Percentiles rank a stretch among this genome's conserved stretches.
Evolutionary conservation across 345 rosid genomes (phyloP).

Genomic region (Psidium friedrichsthalianum): DNA sequence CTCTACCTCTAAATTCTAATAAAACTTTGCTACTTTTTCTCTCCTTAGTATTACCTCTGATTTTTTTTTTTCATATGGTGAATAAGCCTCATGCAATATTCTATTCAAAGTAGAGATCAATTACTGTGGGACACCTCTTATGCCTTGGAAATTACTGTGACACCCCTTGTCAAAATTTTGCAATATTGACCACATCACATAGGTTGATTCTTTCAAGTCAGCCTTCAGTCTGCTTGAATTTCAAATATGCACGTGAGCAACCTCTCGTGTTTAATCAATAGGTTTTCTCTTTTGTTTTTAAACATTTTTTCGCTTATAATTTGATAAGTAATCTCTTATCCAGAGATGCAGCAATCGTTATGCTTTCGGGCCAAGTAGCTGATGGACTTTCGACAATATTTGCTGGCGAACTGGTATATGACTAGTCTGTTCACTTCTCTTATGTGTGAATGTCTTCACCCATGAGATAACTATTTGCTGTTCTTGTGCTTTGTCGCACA

Average conservation of each 20-base stretch:
- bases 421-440: not conserved
- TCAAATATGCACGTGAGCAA: not conserved
- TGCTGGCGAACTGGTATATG: slow-evolving; percentile 76
- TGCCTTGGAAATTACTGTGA: not conserved
- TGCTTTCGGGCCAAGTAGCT: slow-evolving; percentile 95
- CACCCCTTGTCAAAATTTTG: not conserved
- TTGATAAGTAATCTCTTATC: not conserved
- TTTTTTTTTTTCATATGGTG: not conserved
- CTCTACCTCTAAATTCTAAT: not conserved
- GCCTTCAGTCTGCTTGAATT: not conserved
- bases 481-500: not conserved
- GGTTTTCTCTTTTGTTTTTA: not conserved
- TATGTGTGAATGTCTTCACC: not conserved
- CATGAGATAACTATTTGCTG: not conserved
- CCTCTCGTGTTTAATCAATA: not conserved
- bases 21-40: not conserved
- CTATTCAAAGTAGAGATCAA: not conserved
- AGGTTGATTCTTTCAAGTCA: not conserved
- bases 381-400: slow-evolving; percentile 83
- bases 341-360: slow-evolving; percentile 80
- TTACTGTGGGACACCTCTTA: not conserved
- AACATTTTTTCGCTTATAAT: not conserved
- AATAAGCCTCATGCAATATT: not conserved
- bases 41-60: not conserved
- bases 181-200: not conserved